Percentiles rank a stretch among this genome's conserved stretches.
Evolutionary conservation across 2,329 filamentous ascomycete genomes (phyloP).

Genomic region (Ploettnerulaceae sp.): DNA sequence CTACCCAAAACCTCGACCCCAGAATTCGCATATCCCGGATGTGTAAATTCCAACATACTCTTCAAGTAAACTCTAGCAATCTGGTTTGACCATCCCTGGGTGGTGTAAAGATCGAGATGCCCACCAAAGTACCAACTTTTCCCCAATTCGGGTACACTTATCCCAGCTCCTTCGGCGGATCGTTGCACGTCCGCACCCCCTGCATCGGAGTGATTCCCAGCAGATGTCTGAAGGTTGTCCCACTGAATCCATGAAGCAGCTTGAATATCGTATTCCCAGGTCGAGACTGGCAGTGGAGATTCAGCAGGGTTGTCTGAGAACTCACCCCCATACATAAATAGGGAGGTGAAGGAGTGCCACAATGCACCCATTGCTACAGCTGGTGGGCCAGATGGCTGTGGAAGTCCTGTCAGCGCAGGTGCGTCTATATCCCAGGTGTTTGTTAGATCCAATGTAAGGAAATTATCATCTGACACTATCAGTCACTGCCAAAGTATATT

Average conservation of each 20-base stretch:
- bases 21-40: constrained; percentile 62
- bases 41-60: constrained; percentile 70
- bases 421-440: constrained; percentile 64
- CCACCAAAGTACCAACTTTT: constrained; percentile 76
- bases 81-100: constrained; percentile 61
- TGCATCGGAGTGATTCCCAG: constrained; percentile 56
- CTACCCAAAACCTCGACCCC: constrained; percentile 52
- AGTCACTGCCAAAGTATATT: constrained; percentile 6
- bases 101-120: constrained; percentile 57
- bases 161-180: constrained; percentile 67
- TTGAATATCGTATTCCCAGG: constrained; percentile 66
- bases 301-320: constrained; percentile 59
- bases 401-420: constrained; percentile 57
- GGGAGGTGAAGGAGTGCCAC: constrained; percentile 65
- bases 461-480: constrained; percentile 56
- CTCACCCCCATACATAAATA: constrained; percentile 71
- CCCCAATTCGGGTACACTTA: constrained; percentile 64
- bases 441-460: constrained; percentile 66
- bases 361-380: constrained; percentile 68
- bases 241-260: constrained; percentile 59
- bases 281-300: constrained; percentile 53
- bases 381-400: constrained; percentile 63
- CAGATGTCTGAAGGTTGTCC: constrained; percentile 53
- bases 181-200: constrained; percentile 56
- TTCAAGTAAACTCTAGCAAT: constrained; percentile 64